Percentiles rank a stretch among this genome's conserved stretches.
phyloP scores from a whole-genome alignment of 78 protist genomes.

The Planoprotostelium fungivorum region DNA sequence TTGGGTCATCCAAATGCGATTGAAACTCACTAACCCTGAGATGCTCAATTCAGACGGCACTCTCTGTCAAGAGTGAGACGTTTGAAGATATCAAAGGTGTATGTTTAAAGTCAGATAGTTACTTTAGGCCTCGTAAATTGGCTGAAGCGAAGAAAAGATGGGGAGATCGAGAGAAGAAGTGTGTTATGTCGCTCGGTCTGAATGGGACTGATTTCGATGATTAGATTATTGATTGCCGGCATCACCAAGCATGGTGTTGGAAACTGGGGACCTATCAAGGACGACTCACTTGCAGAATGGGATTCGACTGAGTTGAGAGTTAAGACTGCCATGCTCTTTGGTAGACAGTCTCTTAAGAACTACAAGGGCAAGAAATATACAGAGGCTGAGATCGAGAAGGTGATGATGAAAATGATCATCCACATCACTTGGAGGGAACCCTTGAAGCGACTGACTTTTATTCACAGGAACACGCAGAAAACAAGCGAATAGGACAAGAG shows the following conservation, averaged over 20 bases:
- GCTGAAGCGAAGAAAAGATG: neutral
- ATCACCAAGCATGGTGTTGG: neutral
- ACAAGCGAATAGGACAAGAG: neutral
- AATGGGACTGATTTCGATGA: too few relatives aligned
- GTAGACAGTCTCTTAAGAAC: neutral
- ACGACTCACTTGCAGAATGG: neutral
- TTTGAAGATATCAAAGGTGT: neutral
- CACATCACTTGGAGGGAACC: too few relatives aligned
- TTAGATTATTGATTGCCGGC: neutral
- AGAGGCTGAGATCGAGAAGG: neutral
- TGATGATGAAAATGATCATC: neutral
- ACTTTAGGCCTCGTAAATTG: neutral
- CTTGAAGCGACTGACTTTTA: neutral
- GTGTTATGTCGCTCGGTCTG: too few relatives aligned
- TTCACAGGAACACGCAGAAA: neutral
- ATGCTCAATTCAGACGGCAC: neutral
- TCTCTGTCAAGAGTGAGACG: neutral
- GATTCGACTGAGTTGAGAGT: neutral
- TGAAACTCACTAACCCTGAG: neutral
- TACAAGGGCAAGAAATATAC: neutral
- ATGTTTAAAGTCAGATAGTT: neutral
- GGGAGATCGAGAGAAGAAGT: neutral
- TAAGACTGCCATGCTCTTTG: neutral
- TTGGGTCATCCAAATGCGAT: neutral
- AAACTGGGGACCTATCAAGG: neutral